Evolutionary conservation across 2,329 filamentous ascomycete genomes (phyloP).

Genomic region (Fusarium chlamydosporum): DNA sequence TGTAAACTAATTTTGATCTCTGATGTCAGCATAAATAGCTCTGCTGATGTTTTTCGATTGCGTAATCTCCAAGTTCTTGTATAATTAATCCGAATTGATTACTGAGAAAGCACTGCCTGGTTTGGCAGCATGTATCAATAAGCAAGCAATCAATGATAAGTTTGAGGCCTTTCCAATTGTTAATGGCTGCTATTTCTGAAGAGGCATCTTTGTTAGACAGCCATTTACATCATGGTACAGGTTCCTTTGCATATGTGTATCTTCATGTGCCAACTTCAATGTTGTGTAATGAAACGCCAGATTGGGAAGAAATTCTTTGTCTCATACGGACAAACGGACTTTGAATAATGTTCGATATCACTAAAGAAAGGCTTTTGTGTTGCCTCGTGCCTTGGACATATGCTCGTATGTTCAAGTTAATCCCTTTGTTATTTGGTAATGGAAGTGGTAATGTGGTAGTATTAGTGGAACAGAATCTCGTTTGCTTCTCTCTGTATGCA

Average conservation of each 20-base stretch:
- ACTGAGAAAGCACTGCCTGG: background rate
- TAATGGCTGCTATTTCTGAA: no score
- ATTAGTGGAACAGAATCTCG: background rate
- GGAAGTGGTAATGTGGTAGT: background rate
- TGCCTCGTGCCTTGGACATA: background rate
- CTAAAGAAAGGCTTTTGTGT: background rate
- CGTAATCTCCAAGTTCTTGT: background rate
- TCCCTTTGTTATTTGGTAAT: background rate
- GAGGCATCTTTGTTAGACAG: rapidly evolving
- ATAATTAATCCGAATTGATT: background rate
- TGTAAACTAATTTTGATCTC: background rate
- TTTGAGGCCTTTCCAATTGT: no score
- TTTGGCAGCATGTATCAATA: background rate
- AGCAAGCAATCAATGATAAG: background rate
- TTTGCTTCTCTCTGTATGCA: background rate
- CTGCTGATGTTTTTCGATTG: background rate
- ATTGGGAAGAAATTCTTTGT: background rate
- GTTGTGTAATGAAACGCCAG: background rate
- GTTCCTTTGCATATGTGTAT: background rate
- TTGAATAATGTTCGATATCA: background rate
- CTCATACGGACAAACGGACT: background rate
- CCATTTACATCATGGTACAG: background rate
- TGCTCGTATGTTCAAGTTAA: background rate
- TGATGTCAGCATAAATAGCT: background rate
- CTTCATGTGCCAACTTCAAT: background rate